Evolutionary conservation across 495 filamentous ascomycete genomes (phyloP).

Genomic region (Penicillium samsonianum): DNA sequence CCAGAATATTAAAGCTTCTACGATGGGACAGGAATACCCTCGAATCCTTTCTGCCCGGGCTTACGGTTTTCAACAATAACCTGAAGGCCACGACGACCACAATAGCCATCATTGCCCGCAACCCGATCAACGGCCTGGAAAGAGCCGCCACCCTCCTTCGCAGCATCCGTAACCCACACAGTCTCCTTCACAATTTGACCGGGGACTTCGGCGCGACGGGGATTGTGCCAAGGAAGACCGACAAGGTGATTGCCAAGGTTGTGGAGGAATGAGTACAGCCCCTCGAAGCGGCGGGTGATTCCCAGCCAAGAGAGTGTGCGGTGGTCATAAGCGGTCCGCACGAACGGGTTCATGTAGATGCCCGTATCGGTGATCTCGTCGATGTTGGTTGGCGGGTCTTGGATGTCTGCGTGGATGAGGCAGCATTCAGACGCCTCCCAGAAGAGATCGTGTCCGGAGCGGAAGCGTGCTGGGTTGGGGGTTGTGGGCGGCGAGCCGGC

Average conservation of each 20-base stretch:
- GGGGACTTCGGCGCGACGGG: conserved; percentile 54
- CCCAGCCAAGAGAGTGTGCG: conserved; percentile 56
- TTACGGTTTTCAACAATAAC: conserved; percentile 54
- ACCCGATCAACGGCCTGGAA: conserved; percentile 45
- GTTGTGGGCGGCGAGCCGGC: conserved; percentile 2
- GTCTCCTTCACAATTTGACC: conserved; percentile 56
- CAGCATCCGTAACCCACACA: conserved; percentile 50
- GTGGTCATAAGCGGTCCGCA: conserved; percentile 65
- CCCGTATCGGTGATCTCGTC: conserved; percentile 50
- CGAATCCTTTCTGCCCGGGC: conserved; percentile 56
- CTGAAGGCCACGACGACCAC: conserved; percentile 57
- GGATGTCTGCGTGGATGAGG: conserved; percentile 72
- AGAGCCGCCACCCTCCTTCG: conserved; percentile 36
- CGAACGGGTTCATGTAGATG: conserved; percentile 71
- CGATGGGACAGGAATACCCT: conserved; percentile 41
- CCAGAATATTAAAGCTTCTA: conserved; percentile 5
- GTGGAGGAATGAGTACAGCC: conserved; percentile 57
- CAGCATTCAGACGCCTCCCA: conserved; percentile 84
- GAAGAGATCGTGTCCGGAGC: conserved; percentile 62
- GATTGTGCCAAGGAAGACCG: conserved; percentile 58
- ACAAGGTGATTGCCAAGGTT: conserved; percentile 52
- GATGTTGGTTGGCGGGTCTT: conserved; percentile 39
- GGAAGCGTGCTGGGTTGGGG: conserved; percentile 59
- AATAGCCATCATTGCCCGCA: conserved; percentile 56
- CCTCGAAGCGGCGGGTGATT: conserved; percentile 58